Base-by-base conservation (phyloP, 371 early-diverging fungal species). In the Rhizopus arrhizus region DNA sequence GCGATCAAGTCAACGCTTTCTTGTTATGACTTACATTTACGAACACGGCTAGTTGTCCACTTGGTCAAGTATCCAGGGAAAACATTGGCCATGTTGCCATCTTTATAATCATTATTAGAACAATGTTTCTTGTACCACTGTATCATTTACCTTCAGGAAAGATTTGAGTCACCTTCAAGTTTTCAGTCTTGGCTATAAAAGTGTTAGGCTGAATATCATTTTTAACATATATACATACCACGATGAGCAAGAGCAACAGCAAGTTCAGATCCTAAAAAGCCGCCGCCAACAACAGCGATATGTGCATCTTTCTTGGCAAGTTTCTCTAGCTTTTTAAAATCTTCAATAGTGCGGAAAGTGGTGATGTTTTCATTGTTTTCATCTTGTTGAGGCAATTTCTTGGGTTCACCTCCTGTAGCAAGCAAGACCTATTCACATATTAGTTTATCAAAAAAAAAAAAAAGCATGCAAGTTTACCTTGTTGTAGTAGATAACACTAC, bases 231-330 rank as follows among this genome's bases (percentile, higher is more conserved):
- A 5, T n/a, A 56, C 62, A 50, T 78, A 78, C 83, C 80, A 47
- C 77, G 68, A 31, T 83, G 78, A 16, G 89, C 85, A 46, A 91
- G 68, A 13, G 89, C 89, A 48, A 81, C 82, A 47, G 90, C 82
- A 22, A 91, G 67, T 63, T 91, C 91, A 50, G 85, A 84, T 33
- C 91, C 91, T 53, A 91, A 75, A 75, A 91, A 89, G 22, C 91
- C 91, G 42, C 90, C 90, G 56, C 91, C 91, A 40, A 90, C 66
- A 42, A 91, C 78, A 49, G 80, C 89, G 69, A 91, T 78, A 62
- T 70, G 77, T 9, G 77, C 72, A 55, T 73, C 73, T 41, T 82
- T 66, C 69, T 87, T 87, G 45, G 72, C 80, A 31, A 73, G 66
- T 42, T 67, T 61, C 32, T 84, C 75, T 36, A 91, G 66, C 57